These are phyloP conservation scores for Phytophthora brassicae DNA, from an alignment of 352 stramenopile genomes.

Conservation along the genomic window DNA sequence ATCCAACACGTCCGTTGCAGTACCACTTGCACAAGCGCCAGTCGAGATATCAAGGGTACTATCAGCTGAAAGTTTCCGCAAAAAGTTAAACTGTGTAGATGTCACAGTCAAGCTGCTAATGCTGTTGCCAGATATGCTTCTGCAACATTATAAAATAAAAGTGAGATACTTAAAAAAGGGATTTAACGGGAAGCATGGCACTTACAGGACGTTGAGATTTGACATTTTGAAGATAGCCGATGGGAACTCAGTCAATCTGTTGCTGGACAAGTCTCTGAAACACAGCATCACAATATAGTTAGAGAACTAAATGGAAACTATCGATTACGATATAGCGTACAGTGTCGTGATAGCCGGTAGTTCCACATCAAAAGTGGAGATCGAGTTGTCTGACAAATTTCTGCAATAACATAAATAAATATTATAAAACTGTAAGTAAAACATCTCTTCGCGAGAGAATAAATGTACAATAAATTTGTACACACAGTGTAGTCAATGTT, in stretches of 20 bases:
- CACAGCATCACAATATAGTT: neutral
- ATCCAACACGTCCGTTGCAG: constrained; percentile 47
- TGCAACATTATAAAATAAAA: constrained; percentile 13
- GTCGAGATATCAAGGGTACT: constrained; percentile 48
- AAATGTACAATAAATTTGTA: neutral
- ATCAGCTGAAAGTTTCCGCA: constrained; percentile 41
- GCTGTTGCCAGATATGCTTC: constrained; percentile 56
- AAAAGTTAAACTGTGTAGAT: constrained; percentile 41
- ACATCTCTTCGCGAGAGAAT: neutral
- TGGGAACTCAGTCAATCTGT: constrained; percentile 57
- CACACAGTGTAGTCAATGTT: constrained; percentile 46
- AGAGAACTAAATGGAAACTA: neutral
- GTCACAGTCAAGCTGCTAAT: constrained; percentile 51
- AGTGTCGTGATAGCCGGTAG: constrained; percentile 44
- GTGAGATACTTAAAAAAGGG: too few species aligned
- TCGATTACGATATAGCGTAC: constrained; percentile 22
- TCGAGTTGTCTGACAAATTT: constrained; percentile 48
- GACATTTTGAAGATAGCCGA: constrained; percentile 67
- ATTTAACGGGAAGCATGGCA: too few species aligned
- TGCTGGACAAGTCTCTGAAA: constrained; percentile 50
- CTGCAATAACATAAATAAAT: constrained; percentile 18
- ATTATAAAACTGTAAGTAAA: constrained; percentile 4
- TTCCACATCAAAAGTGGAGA: constrained; percentile 43
- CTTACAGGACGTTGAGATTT: constrained; percentile 65
- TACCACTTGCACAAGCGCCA: constrained; percentile 39